Evolutionary conservation across 352 stramenopile genomes (phyloP).

Genomic region (Pythium dissotocum): DNA sequence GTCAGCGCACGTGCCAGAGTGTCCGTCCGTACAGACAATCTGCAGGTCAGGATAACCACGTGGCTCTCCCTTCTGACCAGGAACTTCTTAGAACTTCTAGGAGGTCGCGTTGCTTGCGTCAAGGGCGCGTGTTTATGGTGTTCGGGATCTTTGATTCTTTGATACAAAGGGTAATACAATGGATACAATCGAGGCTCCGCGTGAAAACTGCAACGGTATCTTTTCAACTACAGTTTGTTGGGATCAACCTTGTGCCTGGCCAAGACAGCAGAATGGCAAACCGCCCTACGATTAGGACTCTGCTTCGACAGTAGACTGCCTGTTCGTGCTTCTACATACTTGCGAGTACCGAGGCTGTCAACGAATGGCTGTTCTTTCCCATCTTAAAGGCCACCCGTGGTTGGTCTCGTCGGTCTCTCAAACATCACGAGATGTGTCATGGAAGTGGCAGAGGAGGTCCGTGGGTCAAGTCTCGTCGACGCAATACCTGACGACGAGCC

Average conservation of each 20-base stretch:
- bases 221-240: too few relatives aligned
- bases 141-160: not conserved
- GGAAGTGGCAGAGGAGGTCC: not conserved
- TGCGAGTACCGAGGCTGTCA: not conserved
- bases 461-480: too few relatives aligned
- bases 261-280: too few relatives aligned
- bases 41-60: conserved; percentile 1
- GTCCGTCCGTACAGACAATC: not conserved
- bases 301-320: too few relatives aligned
- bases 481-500: not conserved
- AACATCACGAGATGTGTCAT: not conserved
- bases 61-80: not conserved
- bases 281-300: too few relatives aligned
- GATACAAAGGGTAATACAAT: too few relatives aligned
- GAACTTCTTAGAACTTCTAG: not conserved
- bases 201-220: too few relatives aligned
- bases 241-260: too few relatives aligned
- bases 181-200: too few relatives aligned
- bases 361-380: not conserved
- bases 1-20: not conserved
- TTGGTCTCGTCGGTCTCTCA: not conserved
- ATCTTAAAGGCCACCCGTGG: not conserved
- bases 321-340: too few relatives aligned
- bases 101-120: not conserved
- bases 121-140: not conserved